Evolutionary conservation across 2,329 filamentous ascomycete genomes (phyloP).

Genomic region (Colletotrichum cuscutae): DNA sequence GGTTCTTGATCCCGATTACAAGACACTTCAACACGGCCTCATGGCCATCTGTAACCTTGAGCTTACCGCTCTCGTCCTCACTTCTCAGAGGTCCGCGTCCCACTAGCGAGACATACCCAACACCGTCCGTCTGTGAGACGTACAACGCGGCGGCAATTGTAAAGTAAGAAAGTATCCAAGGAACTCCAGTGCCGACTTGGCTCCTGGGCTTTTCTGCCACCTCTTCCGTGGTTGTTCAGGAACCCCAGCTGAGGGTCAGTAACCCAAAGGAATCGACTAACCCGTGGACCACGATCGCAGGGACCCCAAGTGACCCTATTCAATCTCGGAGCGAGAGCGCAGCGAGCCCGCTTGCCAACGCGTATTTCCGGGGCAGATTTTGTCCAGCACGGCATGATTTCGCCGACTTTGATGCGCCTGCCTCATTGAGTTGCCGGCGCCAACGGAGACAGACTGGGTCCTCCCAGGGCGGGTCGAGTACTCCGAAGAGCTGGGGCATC

Average conservation of each 20-base stretch:
- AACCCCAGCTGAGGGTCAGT: background rate
- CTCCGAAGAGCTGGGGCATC: constrained; percentile 7
- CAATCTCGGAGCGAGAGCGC: background rate
- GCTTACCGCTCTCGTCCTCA: no score
- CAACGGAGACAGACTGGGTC: constrained; percentile 9
- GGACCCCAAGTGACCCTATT: background rate
- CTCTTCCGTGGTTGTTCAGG: background rate
- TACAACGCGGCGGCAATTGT: background rate
- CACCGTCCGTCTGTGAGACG: no score
- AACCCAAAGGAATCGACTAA: background rate
- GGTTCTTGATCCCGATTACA: background rate
- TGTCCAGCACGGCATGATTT: constrained; percentile 14
- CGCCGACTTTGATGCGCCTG: constrained; percentile 6
- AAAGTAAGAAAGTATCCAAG: background rate
- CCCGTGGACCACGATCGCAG: background rate
- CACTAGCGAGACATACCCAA: no score
- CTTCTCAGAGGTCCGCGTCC: no score
- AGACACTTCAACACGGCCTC: constrained; percentile 6
- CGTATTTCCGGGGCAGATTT: background rate
- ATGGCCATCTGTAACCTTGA: background rate
- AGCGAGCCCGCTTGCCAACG: constrained; percentile 16
- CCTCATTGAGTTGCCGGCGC: constrained; percentile 17
- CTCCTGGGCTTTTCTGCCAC: constrained; percentile 14
- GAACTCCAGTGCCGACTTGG: constrained; percentile 21
- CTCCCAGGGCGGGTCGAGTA: constrained; percentile 11